A percentile compares a stretch with the other conserved stretches of the same genome.
Conservation (phyloP, 148 eudicot species). For the Chenopodium formosanum region DNA sequence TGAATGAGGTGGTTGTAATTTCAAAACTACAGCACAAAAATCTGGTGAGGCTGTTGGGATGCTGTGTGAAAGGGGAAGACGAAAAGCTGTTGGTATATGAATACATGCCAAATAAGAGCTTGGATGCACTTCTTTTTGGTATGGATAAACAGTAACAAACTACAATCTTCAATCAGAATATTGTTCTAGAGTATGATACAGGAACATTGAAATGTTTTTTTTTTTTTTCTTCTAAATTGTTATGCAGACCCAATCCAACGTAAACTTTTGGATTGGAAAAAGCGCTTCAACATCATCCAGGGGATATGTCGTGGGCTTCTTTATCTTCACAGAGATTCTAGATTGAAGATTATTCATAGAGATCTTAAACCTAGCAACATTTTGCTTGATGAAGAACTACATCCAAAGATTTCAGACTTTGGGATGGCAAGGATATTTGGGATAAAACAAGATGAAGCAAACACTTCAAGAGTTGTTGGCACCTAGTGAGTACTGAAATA, state of each 20-base stretch:
- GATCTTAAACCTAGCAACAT: constrained; percentile 30
- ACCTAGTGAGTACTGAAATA: constrained; percentile 34
- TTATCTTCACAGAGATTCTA: constrained; percentile 19
- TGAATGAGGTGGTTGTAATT: constrained; percentile 44
- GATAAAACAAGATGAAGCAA: constrained; percentile 28
- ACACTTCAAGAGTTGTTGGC: constrained; percentile 40
- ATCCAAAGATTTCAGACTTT: constrained; percentile 44
- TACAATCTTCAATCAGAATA: no score
- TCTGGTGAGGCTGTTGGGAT: constrained; percentile 43
- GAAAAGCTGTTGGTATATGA: not conserved
- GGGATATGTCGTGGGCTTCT: constrained; percentile 36
- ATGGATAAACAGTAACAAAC: not conserved
- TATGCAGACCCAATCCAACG: constrained; percentile 5
- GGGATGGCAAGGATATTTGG: constrained; percentile 47
- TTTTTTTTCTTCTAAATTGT: not conserved
- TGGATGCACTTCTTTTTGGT: constrained; percentile 44
- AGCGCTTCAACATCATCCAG: constrained; percentile 27
- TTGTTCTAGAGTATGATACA: not conserved
- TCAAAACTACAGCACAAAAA: constrained; percentile 50
- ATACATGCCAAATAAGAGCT: not conserved
- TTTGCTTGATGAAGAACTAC: constrained; percentile 21
- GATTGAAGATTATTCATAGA: no score
- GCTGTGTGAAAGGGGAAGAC: constrained; percentile 38
- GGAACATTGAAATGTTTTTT: no score
- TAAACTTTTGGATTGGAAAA: constrained; percentile 30